Base-by-base conservation (phyloP, 768 basidiomycete genomes). In the Xerocomellus chrysenteron region DNA sequence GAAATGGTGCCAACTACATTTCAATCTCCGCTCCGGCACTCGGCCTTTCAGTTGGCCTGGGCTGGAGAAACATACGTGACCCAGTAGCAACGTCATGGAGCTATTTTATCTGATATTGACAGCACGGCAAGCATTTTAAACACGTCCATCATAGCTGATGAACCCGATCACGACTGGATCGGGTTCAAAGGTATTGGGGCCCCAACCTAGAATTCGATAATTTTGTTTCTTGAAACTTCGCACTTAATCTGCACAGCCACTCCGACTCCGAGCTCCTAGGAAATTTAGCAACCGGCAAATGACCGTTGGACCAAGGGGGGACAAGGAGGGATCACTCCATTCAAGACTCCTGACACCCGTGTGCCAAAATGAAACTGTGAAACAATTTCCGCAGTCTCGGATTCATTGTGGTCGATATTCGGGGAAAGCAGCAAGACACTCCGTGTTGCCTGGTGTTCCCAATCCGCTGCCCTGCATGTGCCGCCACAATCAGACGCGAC, bases 341-440 rank as follows among this genome's bases (percentile, higher is more conserved):
- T 42, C 5, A 6, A 55, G 56, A 57, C 59, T 60, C 44, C 59
- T 54, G 58, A 5, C 59, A 54, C 58, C 52, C 19, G 11, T 46
- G n/a, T 21, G 17, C 58, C 37, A 19, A 51, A 46, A 50, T 59
- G 26, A 59, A 30, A 14, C 8, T 19, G 32, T 16, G 47, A 59
- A 30, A 42, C 52, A 60, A 60, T 59, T 42, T 59, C 58, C 58
- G 58, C 49, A 39, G 12, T 16, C 32, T 49, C 37, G 37, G 16
- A 8, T 36, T 21, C 42, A 50, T 40, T 35, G 19, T 52, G 30
- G 33, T 36, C 30, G 14, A 47, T 33, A 19, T 35, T 46, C 37
- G 52, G 43, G 39, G 8, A 36, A 48, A 24, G 1, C 47, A 21
- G n/a, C 10, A 19, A 40, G 26, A 52, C 24, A 10, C 17, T 44